Evolutionary conservation across 2,329 filamentous ascomycete genomes (phyloP).

Genomic region (Claviceps pusilla): DNA sequence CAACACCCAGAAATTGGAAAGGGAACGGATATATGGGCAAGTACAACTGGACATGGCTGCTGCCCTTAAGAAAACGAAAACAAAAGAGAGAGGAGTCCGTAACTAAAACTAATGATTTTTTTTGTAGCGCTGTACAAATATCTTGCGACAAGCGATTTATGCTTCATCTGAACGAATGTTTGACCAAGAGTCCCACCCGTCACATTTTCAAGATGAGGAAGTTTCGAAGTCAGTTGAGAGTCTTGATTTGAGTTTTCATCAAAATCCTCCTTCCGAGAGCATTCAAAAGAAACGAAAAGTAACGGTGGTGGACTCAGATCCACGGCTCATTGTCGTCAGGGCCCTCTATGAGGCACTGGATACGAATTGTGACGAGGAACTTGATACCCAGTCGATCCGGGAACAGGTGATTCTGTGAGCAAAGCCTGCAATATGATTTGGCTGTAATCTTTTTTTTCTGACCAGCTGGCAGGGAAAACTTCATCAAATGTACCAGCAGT

Average conservation of each 20-base stretch:
- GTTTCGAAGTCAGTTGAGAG: conserved; percentile 15
- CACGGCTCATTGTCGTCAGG: conserved; percentile 9
- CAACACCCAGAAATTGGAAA: conserved; percentile 17
- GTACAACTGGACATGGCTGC: neutral
- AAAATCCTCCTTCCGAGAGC: conserved; percentile 4
- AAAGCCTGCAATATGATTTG: neutral
- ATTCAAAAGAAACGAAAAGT: conserved; percentile 18
- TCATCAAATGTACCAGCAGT: conserved; percentile 30
- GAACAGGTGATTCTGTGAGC: conserved; percentile 33
- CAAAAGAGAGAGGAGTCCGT: neutral
- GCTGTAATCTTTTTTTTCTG: conserved; percentile 7
- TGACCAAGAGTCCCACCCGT: conserved; percentile 13
- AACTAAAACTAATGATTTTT: neutral
- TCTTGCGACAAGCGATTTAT: conserved; percentile 15
- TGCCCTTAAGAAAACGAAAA: neutral
- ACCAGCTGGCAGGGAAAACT: conserved; percentile 20
- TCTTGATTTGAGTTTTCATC: conserved; percentile 15
- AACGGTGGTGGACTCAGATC: conserved; percentile 7
- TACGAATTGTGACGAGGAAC: conserved; percentile 8
- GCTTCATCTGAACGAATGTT: conserved; percentile 8
- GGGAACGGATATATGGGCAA: conserved; percentile 28
- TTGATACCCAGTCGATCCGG: conserved; percentile 13
- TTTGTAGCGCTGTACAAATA: conserved; percentile 15
- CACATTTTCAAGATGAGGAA: conserved; percentile 15
- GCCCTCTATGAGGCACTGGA: conserved; percentile 17